Evolutionary conservation across 768 basidiomycete genomes (phyloP), one percentile per base, ranked within the genome.

Genomic region (Roridomyces roridus): DNA sequence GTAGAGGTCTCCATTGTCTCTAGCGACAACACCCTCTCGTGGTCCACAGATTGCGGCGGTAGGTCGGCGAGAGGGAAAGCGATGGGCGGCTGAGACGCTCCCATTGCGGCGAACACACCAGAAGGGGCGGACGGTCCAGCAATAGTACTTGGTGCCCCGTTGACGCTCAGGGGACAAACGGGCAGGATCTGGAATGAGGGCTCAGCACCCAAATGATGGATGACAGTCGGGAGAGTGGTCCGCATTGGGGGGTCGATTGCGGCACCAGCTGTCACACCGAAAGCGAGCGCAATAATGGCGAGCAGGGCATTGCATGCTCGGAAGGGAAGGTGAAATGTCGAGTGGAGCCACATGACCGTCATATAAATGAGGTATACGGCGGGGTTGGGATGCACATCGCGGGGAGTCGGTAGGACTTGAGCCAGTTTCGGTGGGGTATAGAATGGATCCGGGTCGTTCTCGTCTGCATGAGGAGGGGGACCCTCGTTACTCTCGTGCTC

Each of bases 231-330:
- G 15, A 68, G 64, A 5, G 66, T 66, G 4, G 46, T 34, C 21
- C 51, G 60, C 14, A 61, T 44, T 8, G 49, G 57, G 4, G 50
- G 25, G 14, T 41, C 7, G 8, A 63, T 41, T 1, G 20, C 6
- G 17, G 46, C 25, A 4, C 37, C 40, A 0, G 53, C 31, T n/a
- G n/a, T n/a, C n/a, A n/a, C n/a, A 21, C 2, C 21, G 0, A 26
- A 29, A 1, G 60, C 29, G n/a, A 52, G 39, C 3, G 35, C 20
- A 35, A 67, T 34, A 15, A 65, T 52, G 0, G 51, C 17, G 1
- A 66, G 47, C 18, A 63, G 20, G 1, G 65, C 44, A 39, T 57
- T 61, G 41, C 66, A 66, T 2, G 65, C 62, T 3, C 46, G 37
- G 9, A 54, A 62, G 0, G 65, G 56, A 0, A 63, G 51, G 20